Evolutionary conservation across 306 rosid species (phyloP).

Genomic region (Ammopiptanthus mongolicus): DNA sequence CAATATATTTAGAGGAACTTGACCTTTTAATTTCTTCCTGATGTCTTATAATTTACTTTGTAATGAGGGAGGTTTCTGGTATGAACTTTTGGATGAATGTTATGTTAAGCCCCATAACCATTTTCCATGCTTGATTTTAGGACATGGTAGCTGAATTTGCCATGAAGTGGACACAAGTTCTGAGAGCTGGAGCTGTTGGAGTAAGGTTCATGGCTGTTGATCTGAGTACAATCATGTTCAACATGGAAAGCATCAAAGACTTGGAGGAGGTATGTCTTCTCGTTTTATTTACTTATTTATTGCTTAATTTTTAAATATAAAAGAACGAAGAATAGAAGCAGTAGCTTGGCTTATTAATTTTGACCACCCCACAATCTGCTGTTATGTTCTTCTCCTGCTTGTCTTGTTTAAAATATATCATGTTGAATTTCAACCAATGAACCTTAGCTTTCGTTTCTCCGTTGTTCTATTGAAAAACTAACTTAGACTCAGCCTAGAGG

Average conservation of each 20-base stretch:
- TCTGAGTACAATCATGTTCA: slow-evolving; percentile 84
- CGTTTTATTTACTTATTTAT: neutral
- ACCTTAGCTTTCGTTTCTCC: neutral
- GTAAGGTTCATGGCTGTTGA: slow-evolving; percentile 76
- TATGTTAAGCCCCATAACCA: neutral
- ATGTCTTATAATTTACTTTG: neutral
- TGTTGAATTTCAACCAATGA: neutral
- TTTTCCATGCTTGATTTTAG: slow-evolving; percentile 35
- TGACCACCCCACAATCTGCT: neutral
- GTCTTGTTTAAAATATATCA: neutral
- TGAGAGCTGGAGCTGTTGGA: slow-evolving; percentile 74
- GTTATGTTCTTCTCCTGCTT: neutral
- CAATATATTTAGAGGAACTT: neutral
- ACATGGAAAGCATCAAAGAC: slow-evolving; percentile 66
- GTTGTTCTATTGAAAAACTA: neutral
- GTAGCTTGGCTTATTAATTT: neutral
- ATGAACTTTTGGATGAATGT: neutral
- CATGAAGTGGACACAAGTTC: slow-evolving; percentile 77
- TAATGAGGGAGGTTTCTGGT: slow-evolving; percentile 4
- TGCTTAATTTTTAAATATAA: neutral
- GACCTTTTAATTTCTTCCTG: neutral
- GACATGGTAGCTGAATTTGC: slow-evolving; percentile 69
- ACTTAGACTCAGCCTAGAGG: neutral
- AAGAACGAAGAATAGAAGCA: neutral
- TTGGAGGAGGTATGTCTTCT: slow-evolving; percentile 53